A percentile compares a stretch with the other conserved stretches of the same genome.
Evolutionary conservation across 352 stramenopile genomes (phyloP).

Genomic region (Lagenidium giganteum): DNA sequence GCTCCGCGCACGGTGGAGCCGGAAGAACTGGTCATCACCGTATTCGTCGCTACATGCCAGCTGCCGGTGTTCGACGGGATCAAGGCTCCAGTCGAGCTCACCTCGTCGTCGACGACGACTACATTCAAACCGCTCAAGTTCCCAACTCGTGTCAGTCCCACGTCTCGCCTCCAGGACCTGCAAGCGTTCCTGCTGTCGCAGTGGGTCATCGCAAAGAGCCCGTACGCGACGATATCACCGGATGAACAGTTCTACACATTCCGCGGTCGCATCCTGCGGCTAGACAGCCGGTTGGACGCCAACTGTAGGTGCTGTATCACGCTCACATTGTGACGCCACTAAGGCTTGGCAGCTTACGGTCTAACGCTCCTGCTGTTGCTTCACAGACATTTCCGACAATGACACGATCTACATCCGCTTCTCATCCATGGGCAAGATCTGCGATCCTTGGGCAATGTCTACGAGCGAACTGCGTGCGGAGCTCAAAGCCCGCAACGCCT

Average conservation of each 20-base stretch:
- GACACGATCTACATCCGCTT: constrained; percentile 76
- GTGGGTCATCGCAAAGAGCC: constrained; percentile 59
- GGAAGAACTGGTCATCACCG: no score
- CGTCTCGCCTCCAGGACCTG: constrained; percentile 36
- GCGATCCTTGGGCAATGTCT: constrained; percentile 71
- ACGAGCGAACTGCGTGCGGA: constrained; percentile 64
- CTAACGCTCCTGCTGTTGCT: background rate
- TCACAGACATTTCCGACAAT: constrained; percentile 52
- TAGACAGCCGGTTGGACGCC: constrained; percentile 51
- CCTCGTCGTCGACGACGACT: constrained; percentile 1
- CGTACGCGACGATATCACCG: constrained; percentile 30
- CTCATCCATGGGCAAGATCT: constrained; percentile 53
- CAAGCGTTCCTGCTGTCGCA: constrained; percentile 54
- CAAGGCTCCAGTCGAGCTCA: background rate
- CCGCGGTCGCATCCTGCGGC: constrained; percentile 56
- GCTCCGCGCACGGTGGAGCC: no score
- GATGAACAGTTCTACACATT: constrained; percentile 70
- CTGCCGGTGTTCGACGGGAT: constrained; percentile 16
- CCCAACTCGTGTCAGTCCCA: constrained; percentile 33
- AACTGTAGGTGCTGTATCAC: constrained; percentile 37
- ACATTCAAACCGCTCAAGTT: constrained; percentile 59
- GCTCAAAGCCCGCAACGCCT: constrained; percentile 47
- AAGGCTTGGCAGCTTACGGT: background rate
- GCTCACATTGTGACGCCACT: background rate
- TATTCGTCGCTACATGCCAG: constrained; percentile 63